Evolutionary conservation across 345 rosid genomes (phyloP).

Genomic region (Geranium brycei): DNA sequence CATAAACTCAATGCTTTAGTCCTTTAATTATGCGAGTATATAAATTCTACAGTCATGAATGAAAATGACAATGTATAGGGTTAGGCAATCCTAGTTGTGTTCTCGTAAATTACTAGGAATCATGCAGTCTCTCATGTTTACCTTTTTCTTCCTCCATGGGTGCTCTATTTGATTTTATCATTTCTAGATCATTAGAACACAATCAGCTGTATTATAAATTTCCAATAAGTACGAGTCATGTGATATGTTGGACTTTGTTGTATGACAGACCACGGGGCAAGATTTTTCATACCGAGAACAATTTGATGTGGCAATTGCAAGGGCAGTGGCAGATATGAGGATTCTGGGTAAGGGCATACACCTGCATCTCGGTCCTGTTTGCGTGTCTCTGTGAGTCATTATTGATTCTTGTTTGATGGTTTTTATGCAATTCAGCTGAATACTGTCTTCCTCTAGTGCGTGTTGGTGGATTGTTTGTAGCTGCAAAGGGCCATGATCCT

Average conservation of each 20-base stretch:
- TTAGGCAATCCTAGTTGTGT: too few relatives aligned
- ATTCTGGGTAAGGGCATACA: constrained; percentile 41
- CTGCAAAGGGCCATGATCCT: constrained; percentile 95
- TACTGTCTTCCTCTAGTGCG: constrained; percentile 91
- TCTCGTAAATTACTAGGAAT: too few relatives aligned
- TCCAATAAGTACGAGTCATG: not conserved
- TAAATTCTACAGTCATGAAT: not conserved
- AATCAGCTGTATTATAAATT: not conserved
- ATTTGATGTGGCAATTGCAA: constrained; percentile 84
- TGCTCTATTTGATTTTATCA: not conserved
- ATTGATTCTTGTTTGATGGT: constrained; percentile 7
- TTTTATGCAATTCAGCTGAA: constrained; percentile 46
- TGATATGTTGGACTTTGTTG: constrained; percentile 11
- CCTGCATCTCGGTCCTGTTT: constrained; percentile 2
- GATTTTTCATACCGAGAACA: constrained; percentile 48
- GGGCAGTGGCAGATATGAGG: constrained; percentile 97
- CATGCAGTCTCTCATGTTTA: not conserved
- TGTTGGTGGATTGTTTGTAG: constrained; percentile 83
- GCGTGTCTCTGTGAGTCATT: constrained; percentile 1
- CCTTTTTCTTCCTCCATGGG: not conserved
- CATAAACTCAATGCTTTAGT: not conserved
- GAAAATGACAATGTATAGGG: too few relatives aligned
- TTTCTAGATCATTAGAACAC: not conserved
- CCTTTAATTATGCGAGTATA: not conserved
- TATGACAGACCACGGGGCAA: constrained; percentile 67